Conservation (phyloP, 805 yeast genomes). For the Saccharomycopsis oosterbeekiorum region DNA sequence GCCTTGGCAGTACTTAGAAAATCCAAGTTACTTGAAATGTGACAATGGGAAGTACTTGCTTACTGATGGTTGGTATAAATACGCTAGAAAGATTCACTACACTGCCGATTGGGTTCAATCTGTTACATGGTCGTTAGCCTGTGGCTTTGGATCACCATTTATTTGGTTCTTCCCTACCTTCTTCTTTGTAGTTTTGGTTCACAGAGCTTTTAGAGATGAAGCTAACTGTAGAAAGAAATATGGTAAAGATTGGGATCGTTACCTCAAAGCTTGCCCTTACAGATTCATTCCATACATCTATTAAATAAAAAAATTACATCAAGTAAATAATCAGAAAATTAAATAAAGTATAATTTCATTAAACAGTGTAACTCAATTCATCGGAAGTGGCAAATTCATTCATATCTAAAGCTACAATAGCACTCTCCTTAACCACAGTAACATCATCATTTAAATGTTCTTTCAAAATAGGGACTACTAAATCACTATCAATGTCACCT, state of each 20-base stretch:
- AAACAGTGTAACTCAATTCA: slow-evolving; percentile 12
- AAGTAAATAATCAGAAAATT: neutral
- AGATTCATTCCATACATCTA: slow-evolving; percentile 81
- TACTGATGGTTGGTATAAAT: slow-evolving; percentile 90
- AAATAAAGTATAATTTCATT: neutral
- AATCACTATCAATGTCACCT: slow-evolving; percentile 94
- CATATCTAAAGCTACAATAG: slow-evolving; percentile 96
- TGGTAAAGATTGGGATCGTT: slow-evolving; percentile 89
- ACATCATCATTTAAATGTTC: slow-evolving; percentile 72
- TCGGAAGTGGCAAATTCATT: slow-evolving; percentile 42
- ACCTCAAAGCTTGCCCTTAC: slow-evolving; percentile 82
- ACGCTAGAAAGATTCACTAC: slow-evolving; percentile 90
- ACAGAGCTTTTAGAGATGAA: slow-evolving; percentile 83
- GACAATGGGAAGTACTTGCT: slow-evolving; percentile 75
- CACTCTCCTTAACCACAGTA: slow-evolving; percentile 90
- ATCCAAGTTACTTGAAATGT: slow-evolving; percentile 81
- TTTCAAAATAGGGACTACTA: slow-evolving; percentile 80
- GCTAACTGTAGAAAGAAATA: slow-evolving; percentile 78
- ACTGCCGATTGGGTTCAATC: slow-evolving; percentile 90
- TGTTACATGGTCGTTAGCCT: slow-evolving; percentile 81
- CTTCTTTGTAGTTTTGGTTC: slow-evolving; percentile 77
- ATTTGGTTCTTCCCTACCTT: slow-evolving; percentile 96
- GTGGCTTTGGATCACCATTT: slow-evolving; percentile 81
- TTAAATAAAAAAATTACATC: slow-evolving; percentile 25
- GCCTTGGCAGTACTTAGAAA: slow-evolving; percentile 70